A percentile compares a stretch with the other conserved stretches of the same genome.
Evolutionary conservation across 805 yeast genomes (phyloP).

Genomic region (Metschnikowia baotianmanensis): DNA sequence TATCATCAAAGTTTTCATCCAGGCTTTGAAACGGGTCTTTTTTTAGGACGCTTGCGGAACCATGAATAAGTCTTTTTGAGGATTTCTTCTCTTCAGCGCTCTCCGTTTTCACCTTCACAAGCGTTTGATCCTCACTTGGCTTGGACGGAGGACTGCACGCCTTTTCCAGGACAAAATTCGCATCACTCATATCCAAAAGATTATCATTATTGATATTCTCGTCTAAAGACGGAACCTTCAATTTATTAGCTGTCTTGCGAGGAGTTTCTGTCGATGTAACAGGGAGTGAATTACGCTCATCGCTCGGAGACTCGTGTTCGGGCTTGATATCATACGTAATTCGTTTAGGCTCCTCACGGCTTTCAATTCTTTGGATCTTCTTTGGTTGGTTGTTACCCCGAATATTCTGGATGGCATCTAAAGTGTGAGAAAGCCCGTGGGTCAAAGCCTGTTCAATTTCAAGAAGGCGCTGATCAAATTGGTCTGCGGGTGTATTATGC

Average conservation of each 20-base stretch:
- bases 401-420: constrained; percentile 3
- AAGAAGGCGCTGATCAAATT: constrained; percentile 1
- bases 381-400: neutral
- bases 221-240: no score
- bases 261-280: no score
- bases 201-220: no score
- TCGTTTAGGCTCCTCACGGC: no score
- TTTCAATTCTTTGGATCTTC: neutral
- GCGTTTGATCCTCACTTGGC: no score
- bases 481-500: neutral
- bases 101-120: constrained; percentile 2
- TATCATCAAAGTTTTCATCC: constrained; percentile 24
- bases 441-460: constrained; percentile 5
- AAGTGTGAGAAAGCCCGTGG: constrained; percentile 5
- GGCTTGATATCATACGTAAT: no score
- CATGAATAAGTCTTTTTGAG: neutral
- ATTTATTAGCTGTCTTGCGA: no score
- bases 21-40: neutral
- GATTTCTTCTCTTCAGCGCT: neutral
- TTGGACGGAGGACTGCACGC: no score
- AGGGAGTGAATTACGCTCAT: no score
- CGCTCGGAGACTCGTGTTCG: no score
- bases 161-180: no score
- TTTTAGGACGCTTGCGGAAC: neutral
- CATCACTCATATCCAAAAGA: no score